phyloP scores from a whole-genome alignment of 352 stramenopile species.

The Globisporangium mamillatum region DNA sequence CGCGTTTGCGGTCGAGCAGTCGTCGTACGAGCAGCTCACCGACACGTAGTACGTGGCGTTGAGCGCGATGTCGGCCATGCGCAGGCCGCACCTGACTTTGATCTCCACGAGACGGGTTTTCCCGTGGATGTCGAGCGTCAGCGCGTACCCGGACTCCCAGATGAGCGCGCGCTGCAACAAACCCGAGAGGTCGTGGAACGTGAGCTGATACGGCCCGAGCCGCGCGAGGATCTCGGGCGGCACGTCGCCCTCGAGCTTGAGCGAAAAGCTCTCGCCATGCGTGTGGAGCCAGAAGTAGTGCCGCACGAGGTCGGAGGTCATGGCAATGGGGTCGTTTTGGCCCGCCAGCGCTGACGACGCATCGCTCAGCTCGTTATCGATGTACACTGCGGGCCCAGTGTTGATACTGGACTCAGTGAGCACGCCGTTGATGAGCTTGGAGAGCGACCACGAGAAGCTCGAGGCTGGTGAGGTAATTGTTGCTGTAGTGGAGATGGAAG shows the following conservation, averaged over 20 bases:
- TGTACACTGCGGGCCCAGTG: neutral
- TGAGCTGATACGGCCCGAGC: slow-evolving; percentile 13
- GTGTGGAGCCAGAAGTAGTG: slow-evolving; percentile 11
- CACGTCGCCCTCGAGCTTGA: slow-evolving; percentile 22
- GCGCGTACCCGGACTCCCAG: slow-evolving; percentile 42
- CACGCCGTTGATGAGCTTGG: slow-evolving; percentile 10
- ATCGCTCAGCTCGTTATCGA: neutral
- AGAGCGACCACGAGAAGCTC: neutral
- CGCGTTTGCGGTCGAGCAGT: slow-evolving; percentile 21
- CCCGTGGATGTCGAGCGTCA: slow-evolving; percentile 11
- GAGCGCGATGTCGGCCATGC: slow-evolving; percentile 16
- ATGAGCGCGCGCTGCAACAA: slow-evolving; percentile 45
- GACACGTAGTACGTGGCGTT: slow-evolving; percentile 6
- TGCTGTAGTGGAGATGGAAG: neutral
- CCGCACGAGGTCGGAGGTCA: neutral
- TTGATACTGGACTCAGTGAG: slow-evolving; percentile 8
- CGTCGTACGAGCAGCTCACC: slow-evolving; percentile 16
- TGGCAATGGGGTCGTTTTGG: neutral
- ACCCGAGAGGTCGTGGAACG: slow-evolving; percentile 25
- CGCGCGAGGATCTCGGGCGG: slow-evolving; percentile 30
- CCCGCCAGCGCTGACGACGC: neutral
- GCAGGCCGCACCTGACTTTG: slow-evolving; percentile 25
- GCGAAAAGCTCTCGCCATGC: neutral
- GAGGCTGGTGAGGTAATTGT: neutral
- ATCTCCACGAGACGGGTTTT: slow-evolving; percentile 21